These are phyloP conservation scores for Hericium rajendrae DNA, from an alignment of 768 basidiomycete genomes.

Conservation along the genomic window DNA sequence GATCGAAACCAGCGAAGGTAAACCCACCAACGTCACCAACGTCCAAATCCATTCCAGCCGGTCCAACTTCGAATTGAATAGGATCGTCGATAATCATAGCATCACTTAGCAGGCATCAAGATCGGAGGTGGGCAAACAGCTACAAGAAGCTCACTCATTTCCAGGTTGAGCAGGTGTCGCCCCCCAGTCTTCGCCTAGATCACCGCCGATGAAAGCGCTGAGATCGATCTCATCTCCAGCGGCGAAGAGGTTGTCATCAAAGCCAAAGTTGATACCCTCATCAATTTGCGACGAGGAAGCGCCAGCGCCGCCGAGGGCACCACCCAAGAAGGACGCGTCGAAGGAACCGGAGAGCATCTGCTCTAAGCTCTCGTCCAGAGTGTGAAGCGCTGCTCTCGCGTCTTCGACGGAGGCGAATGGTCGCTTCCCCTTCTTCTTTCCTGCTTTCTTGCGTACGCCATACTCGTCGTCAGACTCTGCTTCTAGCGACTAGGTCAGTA, in stretches of 20 bases:
- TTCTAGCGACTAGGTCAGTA: constrained; percentile 7
- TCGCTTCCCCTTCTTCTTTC: constrained; percentile 20
- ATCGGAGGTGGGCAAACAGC: neutral
- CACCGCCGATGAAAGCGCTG: constrained; percentile 51
- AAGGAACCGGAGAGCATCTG: constrained; percentile 59
- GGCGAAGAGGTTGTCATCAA: constrained; percentile 44
- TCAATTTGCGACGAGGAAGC: constrained; percentile 49
- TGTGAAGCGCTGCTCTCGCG: constrained; percentile 45
- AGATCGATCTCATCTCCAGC: constrained; percentile 47
- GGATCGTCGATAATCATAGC: neutral
- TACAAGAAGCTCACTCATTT: constrained; percentile 7
- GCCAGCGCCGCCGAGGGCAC: constrained; percentile 23
- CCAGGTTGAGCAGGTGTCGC: constrained; percentile 12
- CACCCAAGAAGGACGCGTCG: constrained; percentile 45
- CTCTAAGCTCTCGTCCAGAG: constrained; percentile 63
- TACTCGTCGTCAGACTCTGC: constrained; percentile 42
- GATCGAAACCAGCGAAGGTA: constrained; percentile 6
- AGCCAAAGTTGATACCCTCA: constrained; percentile 31
- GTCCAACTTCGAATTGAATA: constrained; percentile 6
- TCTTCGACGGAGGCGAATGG: constrained; percentile 30
- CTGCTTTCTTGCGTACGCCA: constrained; percentile 23
- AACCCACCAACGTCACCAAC: constrained; percentile 13
- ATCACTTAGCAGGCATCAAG: neutral
- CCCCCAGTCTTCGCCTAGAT: constrained; percentile 67
- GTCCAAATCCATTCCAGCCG: constrained; percentile 21